A percentile compares a stretch with the other conserved stretches of the same genome.
Conservation (phyloP, 176 grass and related monocot genomes). For the Cenchrus purpureus region DNA sequence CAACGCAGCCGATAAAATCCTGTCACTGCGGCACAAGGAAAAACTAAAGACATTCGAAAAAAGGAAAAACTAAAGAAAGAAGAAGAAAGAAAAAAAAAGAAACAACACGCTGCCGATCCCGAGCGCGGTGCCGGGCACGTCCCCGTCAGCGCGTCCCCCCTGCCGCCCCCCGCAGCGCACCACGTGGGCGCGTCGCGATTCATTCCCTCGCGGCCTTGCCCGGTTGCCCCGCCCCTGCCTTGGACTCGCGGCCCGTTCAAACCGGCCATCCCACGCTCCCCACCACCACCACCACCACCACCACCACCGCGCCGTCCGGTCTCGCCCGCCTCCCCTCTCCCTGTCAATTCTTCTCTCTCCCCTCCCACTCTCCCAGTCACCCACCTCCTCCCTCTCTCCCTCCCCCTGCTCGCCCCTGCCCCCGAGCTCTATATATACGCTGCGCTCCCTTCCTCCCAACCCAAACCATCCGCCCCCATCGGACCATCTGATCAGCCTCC, state of each 20-base stretch:
- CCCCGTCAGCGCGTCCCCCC: conserved; percentile 42
- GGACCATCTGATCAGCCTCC: neutral
- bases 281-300: neutral
- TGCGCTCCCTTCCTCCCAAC: neutral
- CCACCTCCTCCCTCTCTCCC: neutral
- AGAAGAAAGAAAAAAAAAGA: neutral
- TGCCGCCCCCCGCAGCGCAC: conserved; percentile 45
- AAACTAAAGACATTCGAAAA: too few species aligned
- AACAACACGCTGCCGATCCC: neutral
- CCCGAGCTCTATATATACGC: conserved; percentile 57
- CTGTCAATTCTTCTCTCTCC: neutral
- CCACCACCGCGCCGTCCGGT: neutral
- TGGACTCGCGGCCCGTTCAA: conserved; percentile 34
- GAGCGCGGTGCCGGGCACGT: neutral
- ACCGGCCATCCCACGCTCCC: conserved; percentile 31
- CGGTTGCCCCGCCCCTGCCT: neutral
- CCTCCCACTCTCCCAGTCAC: neutral
- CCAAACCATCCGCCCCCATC: neutral
- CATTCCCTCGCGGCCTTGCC: neutral
- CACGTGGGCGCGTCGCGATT: conserved; percentile 58
- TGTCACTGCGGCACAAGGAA: too few species aligned
- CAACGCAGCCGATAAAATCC: neutral
- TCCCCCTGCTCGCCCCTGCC: neutral
- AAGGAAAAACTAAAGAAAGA: neutral
- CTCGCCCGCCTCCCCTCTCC: neutral